A percentile compares a stretch with the other conserved stretches of the same genome.
Conservation (phyloP, 2,329 filamentous ascomycete species). For the Aureobasidium subglaciale region DNA sequence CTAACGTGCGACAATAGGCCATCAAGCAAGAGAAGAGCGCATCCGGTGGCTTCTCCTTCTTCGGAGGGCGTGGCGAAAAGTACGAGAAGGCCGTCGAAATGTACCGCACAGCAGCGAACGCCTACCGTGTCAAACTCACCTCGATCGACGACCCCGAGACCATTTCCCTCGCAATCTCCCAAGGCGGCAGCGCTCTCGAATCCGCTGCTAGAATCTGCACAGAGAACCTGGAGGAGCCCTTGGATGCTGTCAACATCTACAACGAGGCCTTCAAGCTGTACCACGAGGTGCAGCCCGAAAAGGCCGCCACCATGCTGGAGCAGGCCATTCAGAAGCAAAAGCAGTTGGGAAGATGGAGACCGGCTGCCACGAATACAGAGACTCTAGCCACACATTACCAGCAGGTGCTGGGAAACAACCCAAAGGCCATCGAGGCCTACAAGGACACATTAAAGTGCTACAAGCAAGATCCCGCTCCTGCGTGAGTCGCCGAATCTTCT, state of each 20-base stretch:
- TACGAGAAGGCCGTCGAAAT: conserved; percentile 83
- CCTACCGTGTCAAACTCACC: conserved; percentile 39
- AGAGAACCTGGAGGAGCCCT: conserved; percentile 77
- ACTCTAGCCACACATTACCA: conserved; percentile 82
- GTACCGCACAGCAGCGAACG: conserved; percentile 83
- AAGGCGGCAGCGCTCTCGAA: conserved; percentile 87
- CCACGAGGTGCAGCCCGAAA: conserved; percentile 72
- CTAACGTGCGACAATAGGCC: conserved; percentile 52
- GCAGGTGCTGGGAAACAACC: conserved; percentile 68
- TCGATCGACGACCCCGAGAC: conserved; percentile 2
- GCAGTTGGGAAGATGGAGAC: conserved; percentile 79
- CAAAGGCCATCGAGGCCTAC: conserved; percentile 74
- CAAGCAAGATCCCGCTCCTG: conserved; percentile 75
- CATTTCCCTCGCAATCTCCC: conserved; percentile 26
- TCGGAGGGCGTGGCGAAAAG: conserved; percentile 80
- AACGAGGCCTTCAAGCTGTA: conserved; percentile 95
- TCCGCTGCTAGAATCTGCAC: conserved; percentile 73
- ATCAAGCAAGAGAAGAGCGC: conserved; percentile 74
- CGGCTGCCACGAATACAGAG: conserved; percentile 87
- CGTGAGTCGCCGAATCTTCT: no score
- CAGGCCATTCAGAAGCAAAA: conserved; percentile 81
- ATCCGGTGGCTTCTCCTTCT: conserved; percentile 77
- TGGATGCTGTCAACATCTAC: conserved; percentile 83
- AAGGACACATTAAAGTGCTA: conserved; percentile 72
- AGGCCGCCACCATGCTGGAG: conserved; percentile 73